Evolutionary conservation across 73 alveolate species (phyloP).

Genomic region (Symbiodinium natans): DNA sequence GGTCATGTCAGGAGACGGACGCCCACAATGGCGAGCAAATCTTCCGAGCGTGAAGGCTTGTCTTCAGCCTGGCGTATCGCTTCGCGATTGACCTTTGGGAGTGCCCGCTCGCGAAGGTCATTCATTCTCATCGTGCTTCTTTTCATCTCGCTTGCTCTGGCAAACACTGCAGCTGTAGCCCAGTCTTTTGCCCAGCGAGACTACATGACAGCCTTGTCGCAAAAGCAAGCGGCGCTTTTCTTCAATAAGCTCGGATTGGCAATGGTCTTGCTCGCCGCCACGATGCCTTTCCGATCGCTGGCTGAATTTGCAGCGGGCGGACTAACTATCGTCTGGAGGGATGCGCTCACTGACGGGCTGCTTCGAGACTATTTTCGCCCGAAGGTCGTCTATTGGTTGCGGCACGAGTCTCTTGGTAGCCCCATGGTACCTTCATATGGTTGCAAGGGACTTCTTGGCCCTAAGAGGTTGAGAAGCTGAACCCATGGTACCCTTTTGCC

Average conservation of each 20-base stretch:
- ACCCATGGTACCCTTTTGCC: too few relatives aligned
- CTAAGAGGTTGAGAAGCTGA: too few relatives aligned
- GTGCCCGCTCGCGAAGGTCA: not conserved
- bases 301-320: conserved; percentile 83
- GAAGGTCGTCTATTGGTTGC: conserved; percentile 82
- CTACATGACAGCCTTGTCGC: conserved; percentile 76
- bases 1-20: not conserved
- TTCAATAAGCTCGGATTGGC: conserved; percentile 28
- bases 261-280: conserved; percentile 17
- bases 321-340: conserved; percentile 26
- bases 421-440: too few relatives aligned
- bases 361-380: conserved; percentile 69
- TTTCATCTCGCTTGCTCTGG: conserved; percentile 35
- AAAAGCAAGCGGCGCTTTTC: conserved; percentile 12
- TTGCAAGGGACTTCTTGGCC: too few relatives aligned
- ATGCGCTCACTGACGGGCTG: conserved; percentile 24
- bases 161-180: conserved; percentile 81
- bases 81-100: not conserved
- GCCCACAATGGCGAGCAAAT: not conserved
- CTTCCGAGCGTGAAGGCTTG: not conserved
- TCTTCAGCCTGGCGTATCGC: not conserved
- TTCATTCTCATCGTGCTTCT: not conserved
- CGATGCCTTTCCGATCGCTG: conserved; percentile 74
- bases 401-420: too few relatives aligned
- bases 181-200: conserved; percentile 78